These are phyloP conservation scores for Schwanniomyces pseudopolymorphus DNA, from an alignment of 805 yeast genomes.

Conservation along the genomic window DNA sequence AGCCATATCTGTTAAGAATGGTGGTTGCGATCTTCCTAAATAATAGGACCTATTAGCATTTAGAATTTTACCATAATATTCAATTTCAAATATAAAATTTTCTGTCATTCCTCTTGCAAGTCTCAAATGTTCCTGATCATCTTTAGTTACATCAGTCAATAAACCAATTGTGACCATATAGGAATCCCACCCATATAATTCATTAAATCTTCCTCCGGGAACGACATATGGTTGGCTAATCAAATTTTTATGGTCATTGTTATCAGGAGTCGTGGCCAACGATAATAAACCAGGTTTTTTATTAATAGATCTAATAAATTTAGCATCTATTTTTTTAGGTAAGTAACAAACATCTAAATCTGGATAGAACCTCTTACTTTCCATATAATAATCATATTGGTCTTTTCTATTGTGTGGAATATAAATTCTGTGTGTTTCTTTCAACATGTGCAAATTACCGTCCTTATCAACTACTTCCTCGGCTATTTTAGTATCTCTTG, in stretches of 20 bases:
- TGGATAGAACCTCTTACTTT: constrained; percentile 55
- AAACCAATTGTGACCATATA: constrained; percentile 89
- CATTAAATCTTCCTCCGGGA: constrained; percentile 97
- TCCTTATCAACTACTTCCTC: constrained; percentile 41
- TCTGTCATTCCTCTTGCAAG: constrained; percentile 89
- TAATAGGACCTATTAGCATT: constrained; percentile 94
- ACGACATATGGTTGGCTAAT: constrained; percentile 84
- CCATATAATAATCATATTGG: constrained; percentile 66
- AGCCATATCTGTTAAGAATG: constrained; percentile 93
- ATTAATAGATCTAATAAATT: constrained; percentile 73
- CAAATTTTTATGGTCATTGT: constrained; percentile 49
- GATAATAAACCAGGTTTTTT: constrained; percentile 84
- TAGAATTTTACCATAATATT: constrained; percentile 86
- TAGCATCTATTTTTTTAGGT: constrained; percentile 74
- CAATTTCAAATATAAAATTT: constrained; percentile 86
- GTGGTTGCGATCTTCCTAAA: constrained; percentile 92
- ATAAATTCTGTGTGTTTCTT: constrained; percentile 72
- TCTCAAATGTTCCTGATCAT: constrained; percentile 48
- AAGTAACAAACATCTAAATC: constrained; percentile 74
- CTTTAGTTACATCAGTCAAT: constrained; percentile 49
- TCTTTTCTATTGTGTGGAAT: constrained; percentile 69
- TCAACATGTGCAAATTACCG: constrained; percentile 33
- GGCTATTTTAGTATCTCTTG: constrained; percentile 73
- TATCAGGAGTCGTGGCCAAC: constrained; percentile 66
- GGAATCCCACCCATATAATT: constrained; percentile 97